A percentile compares a stretch with the other conserved stretches of the same genome.
phyloP scores from a whole-genome alignment of 495 filamentous ascomycete species.

The Aspergillus saccharolyticus region DNA sequence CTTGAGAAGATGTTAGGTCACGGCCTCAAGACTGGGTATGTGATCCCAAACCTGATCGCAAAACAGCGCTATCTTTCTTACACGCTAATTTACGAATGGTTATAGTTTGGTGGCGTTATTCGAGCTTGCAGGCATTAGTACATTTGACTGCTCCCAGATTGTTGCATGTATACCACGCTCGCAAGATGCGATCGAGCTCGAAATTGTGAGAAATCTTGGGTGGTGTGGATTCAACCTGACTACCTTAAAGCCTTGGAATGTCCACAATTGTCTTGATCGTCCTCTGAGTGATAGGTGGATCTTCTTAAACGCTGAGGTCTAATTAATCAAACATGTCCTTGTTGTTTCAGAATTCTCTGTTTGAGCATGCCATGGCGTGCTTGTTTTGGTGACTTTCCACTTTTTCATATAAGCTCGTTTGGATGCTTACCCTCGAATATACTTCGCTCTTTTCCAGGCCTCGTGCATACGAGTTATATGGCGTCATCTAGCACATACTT shows the following conservation, averaged over 20 bases:
- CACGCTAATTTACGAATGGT: conserved; percentile 13
- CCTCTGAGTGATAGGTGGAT: conserved; percentile 68
- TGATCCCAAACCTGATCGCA: neutral
- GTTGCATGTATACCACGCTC: conserved; percentile 74
- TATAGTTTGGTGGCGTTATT: conserved; percentile 81
- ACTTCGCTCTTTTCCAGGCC: no score
- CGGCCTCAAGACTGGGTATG: conserved; percentile 86
- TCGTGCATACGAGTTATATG: no score
- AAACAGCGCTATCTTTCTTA: neutral
- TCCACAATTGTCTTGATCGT: conserved; percentile 43
- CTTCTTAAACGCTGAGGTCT: conserved; percentile 81
- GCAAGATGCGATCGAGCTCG: conserved; percentile 51
- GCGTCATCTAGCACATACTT: no score
- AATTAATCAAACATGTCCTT: conserved; percentile 8
- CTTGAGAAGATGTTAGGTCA: conserved; percentile 62
- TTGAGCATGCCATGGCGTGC: neutral
- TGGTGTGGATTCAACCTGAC: conserved; percentile 89
- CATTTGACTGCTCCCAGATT: conserved; percentile 68
- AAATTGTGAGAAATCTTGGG: conserved; percentile 72
- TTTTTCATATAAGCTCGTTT: no score
- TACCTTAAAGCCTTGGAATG: conserved; percentile 67
- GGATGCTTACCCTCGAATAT: no score
- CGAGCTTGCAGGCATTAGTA: conserved; percentile 67
- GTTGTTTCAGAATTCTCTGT: neutral
- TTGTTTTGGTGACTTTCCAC: neutral